Evolutionary conservation across 768 basidiomycete species (phyloP), one percentile per base, ranked within the genome.

Genomic region (Pisolithus tinctorius): DNA sequence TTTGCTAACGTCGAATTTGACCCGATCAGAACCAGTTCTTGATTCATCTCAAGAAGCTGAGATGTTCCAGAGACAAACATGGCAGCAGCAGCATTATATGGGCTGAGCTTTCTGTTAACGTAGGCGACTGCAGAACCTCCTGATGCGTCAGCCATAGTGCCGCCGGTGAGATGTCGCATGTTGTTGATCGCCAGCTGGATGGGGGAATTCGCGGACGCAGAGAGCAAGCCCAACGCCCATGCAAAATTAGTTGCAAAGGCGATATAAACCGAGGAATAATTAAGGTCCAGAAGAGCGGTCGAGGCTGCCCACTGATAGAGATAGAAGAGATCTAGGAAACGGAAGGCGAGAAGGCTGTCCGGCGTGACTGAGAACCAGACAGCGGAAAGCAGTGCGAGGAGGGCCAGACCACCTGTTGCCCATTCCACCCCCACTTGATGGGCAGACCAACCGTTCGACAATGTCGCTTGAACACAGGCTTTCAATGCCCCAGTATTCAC

Each of bases 391-490:
- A 86, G 69, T 1, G 86, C 83, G 9, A 84, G 71, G 23, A 92
- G 62, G 36, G 80, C 71, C 30, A 89, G 73, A 17, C 74, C 82
- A 23, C 80, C 88, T 7, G 87, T 85, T 1, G 79, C 72, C 88
- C 90, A 95, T 58, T 83, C 78, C 11, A 92, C 93, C 13, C 80
- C 80, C 10, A 71, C 64, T 63, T 89, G 88, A 53, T 80, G 82
- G 1, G 83, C 78, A 1, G 93, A 88, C 79, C 84, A 84, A 9
- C 94, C 94, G 63, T 99, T 99, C 16, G 90, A 85, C 10, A 97
- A 73, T 2, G 93, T 94, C 16, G 93, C 82, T 66, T 94, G 92
- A 7, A 99, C 78, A 60, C 95, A 99, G 0, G 93, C 91, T 48
- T 85, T 89, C 55, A 89, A 74, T 7, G 80, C 65, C 45, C 86